Conservation (phyloP, 768 basidiomycete genomes). For the Rhizopogon rudus region DNA sequence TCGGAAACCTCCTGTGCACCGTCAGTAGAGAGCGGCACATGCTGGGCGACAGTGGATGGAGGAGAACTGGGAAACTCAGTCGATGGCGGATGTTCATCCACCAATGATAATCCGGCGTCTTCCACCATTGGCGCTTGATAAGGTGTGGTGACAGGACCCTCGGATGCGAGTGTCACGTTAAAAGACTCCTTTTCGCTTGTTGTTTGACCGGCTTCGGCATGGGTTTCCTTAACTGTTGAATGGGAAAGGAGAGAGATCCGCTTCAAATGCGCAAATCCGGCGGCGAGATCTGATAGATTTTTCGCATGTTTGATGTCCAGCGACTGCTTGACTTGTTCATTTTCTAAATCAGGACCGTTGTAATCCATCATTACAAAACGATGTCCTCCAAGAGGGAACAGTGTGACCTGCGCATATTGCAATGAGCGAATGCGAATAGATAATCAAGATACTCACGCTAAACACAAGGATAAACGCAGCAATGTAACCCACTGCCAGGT, state of each 20-base stretch:
- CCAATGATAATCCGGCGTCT: background rate
- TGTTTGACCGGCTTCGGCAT: background rate
- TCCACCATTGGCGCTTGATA: background rate
- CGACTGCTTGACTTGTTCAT: slow-evolving; percentile 47
- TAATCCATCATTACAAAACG: slow-evolving; percentile 58
- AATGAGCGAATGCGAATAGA: background rate
- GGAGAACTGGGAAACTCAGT: background rate
- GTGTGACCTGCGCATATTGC: slow-evolving; percentile 39
- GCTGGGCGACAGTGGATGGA: background rate
- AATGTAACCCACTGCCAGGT: slow-evolving; percentile 62
- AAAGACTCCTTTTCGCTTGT: background rate
- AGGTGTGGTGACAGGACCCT: background rate
- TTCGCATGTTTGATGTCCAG: slow-evolving; percentile 33
- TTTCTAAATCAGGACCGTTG: slow-evolving; percentile 55
- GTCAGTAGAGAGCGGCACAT: background rate
- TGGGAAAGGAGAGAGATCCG: background rate
- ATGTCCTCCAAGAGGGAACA: slow-evolving; percentile 61
- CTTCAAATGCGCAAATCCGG: slow-evolving; percentile 8
- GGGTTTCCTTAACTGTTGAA: background rate
- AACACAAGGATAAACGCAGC: slow-evolving; percentile 58
- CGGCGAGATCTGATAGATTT: background rate
- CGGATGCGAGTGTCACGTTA: background rate
- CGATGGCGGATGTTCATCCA: background rate
- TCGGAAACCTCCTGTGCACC: background rate
- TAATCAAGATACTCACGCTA: slow-evolving; percentile 33